phyloP scores from a whole-genome alignment of 495 filamentous ascomycete species.

The Penicillium fimorum region DNA sequence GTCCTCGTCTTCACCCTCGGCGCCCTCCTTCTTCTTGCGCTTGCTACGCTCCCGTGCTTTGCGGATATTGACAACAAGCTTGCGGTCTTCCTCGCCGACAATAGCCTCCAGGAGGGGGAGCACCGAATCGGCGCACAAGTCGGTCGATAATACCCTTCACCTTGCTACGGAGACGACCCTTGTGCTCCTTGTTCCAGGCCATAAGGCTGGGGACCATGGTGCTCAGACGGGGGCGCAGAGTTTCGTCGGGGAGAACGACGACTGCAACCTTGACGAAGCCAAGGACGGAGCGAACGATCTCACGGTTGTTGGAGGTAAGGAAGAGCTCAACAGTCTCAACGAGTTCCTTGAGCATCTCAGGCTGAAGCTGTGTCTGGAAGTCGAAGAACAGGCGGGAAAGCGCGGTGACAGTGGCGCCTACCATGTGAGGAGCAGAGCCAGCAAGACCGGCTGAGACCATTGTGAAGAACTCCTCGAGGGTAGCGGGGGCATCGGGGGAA shows the following conservation, averaged over 20 bases:
- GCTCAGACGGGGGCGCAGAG: constrained; percentile 70
- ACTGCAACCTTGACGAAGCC: constrained; percentile 96
- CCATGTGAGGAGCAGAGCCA: constrained; percentile 88
- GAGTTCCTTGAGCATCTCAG: constrained; percentile 67
- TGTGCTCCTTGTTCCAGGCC: constrained; percentile 97
- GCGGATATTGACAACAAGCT: constrained; percentile 87
- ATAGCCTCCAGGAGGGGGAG: constrained; percentile 67
- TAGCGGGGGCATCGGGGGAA: constrained; percentile 72
- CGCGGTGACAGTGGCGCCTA: constrained; percentile 89
- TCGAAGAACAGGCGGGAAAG: constrained; percentile 88
- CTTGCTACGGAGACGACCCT: constrained; percentile 90
- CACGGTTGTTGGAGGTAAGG: constrained; percentile 89
- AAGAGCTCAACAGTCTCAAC: constrained; percentile 93
- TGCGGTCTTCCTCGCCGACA: constrained; percentile 75
- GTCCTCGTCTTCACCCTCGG: constrained; percentile 48
- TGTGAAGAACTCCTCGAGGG: constrained; percentile 92
- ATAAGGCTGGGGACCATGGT: constrained; percentile 83
- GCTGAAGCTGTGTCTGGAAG: constrained; percentile 61
- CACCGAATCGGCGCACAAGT: constrained; percentile 86
- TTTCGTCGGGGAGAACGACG: constrained; percentile 72
- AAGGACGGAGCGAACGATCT: constrained; percentile 88
- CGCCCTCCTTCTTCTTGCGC: constrained; percentile 72
- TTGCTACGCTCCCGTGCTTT: constrained; percentile 88
- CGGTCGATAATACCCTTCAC: constrained; percentile 96
- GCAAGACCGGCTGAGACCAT: constrained; percentile 97